phyloP scores from a whole-genome alignment of 306 rosid genomes.

The Cicer chorassanicum region DNA sequence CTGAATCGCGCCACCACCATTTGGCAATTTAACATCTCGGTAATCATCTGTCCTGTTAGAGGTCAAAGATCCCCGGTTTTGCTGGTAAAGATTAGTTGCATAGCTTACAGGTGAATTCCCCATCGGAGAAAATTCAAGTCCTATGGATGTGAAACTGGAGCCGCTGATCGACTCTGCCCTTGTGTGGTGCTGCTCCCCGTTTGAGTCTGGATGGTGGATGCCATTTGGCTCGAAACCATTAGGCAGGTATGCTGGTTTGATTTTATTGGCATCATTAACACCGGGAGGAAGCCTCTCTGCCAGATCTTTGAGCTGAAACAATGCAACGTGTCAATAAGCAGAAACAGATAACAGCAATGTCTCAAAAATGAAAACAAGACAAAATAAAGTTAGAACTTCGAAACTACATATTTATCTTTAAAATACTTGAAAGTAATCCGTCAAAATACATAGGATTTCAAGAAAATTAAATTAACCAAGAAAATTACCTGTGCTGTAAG shows the following conservation, averaged over 20 bases:
- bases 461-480: conserved; percentile 39
- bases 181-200: conserved; percentile 61
- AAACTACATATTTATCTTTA: too few relatives aligned
- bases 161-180: conserved; percentile 80
- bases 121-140: conserved; percentile 58
- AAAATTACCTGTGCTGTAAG: conserved; percentile 85
- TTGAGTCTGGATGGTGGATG: conserved; percentile 58
- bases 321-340: conserved; percentile 37
- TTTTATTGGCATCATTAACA: conserved; percentile 68
- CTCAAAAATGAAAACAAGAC: background rate
- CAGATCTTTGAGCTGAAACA: conserved; percentile 85
- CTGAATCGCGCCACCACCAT: conserved; percentile 57
- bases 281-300: conserved; percentile 96
- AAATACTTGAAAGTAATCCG: conserved; percentile 25
- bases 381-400: background rate
- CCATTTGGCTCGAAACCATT: conserved; percentile 82
- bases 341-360: conserved; percentile 4
- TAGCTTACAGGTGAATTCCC: conserved; percentile 58
- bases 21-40: conserved; percentile 52
- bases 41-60: conserved; percentile 61
- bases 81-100: conserved; percentile 56
- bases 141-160: conserved; percentile 68
- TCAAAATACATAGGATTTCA: conserved; percentile 31
- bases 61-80: conserved; percentile 51
- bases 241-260: conserved; percentile 64